phyloP scores from a whole-genome alignment of 345 rosid genomes.

The Cochlearia excelsa region DNA sequence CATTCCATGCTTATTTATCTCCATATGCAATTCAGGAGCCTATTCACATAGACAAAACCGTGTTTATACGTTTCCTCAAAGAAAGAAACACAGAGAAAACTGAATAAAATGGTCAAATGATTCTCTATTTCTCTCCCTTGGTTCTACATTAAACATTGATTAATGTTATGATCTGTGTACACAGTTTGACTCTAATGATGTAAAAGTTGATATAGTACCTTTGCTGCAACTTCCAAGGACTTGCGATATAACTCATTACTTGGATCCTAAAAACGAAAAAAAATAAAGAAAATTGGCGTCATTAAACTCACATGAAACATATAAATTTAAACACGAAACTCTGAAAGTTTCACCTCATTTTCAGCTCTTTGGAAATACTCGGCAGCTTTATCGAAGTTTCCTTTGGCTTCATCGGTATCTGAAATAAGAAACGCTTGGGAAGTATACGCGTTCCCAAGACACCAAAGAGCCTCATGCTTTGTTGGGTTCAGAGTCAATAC shows the following conservation, averaged over 20 bases:
- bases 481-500: constrained; percentile 58
- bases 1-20: constrained; percentile 55
- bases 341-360: constrained; percentile 46
- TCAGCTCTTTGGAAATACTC: constrained; percentile 68
- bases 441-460: constrained; percentile 81
- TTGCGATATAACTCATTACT: constrained; percentile 72
- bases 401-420: constrained; percentile 60
- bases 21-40: constrained; percentile 82
- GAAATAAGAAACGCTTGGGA: constrained; percentile 68
- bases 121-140: too few species aligned
- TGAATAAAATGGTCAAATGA: too few species aligned
- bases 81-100: background rate
- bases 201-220: constrained; percentile 43
- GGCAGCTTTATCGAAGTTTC: constrained; percentile 60
- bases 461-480: constrained; percentile 80
- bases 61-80: background rate
- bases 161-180: too few species aligned
- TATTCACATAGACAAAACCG: constrained; percentile 23
- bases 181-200: too few species aligned
- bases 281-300: background rate
- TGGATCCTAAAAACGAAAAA: constrained; percentile 59
- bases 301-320: background rate
- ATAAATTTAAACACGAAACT: background rate
- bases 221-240: constrained; percentile 69
- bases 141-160: too few species aligned